A percentile compares a stretch with the other conserved stretches of the same genome.
Evolutionary conservation across 2,329 filamentous ascomycete genomes (phyloP).

Genomic region (Penicillium fuscoglaucum): DNA sequence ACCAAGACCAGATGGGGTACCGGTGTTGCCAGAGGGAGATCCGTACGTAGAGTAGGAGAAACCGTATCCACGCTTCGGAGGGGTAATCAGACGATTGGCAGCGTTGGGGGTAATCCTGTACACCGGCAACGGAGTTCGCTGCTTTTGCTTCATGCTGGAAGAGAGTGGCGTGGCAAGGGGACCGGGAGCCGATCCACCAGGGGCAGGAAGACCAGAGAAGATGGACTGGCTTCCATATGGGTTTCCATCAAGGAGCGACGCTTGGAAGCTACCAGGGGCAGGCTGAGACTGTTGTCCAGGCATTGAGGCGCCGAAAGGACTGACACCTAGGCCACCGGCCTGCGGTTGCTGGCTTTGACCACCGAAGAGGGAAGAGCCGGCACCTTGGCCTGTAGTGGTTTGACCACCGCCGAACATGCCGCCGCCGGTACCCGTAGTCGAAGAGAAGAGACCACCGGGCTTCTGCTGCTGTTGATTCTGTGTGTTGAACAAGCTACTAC

Average conservation of each 20-base stretch:
- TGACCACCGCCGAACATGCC: conserved; percentile 51
- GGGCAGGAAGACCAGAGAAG: conserved; percentile 69
- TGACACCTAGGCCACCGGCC: conserved; percentile 34
- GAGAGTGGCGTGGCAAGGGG: conserved; percentile 88
- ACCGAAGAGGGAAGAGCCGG: conserved; percentile 59
- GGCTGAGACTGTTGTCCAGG: conserved; percentile 50
- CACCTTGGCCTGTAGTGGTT: conserved; percentile 26
- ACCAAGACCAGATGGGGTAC: conserved; percentile 67
- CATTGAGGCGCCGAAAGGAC: conserved; percentile 57
- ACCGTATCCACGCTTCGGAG: conserved; percentile 83
- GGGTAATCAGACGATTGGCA: conserved; percentile 75
- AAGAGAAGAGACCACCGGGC: conserved; percentile 54
- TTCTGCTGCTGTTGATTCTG: conserved; percentile 57
- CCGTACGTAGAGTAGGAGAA: conserved; percentile 93
- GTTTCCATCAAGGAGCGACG: conserved; percentile 78
- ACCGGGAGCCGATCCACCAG: conserved; percentile 70
- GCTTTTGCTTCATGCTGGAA: conserved; percentile 72
- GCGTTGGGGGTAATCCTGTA: conserved; percentile 84
- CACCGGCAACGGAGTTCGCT: conserved; percentile 76
- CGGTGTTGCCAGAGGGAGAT: conserved; percentile 69
- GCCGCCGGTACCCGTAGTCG: conserved; percentile 44
- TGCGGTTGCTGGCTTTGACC: conserved; percentile 40
- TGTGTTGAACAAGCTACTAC: conserved; percentile 45
- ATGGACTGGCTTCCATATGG: conserved; percentile 88
- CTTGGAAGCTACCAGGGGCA: conserved; percentile 58